phyloP scores from a whole-genome alignment of 2,329 filamentous ascomycete species.

The Diaporthe australafricana region DNA sequence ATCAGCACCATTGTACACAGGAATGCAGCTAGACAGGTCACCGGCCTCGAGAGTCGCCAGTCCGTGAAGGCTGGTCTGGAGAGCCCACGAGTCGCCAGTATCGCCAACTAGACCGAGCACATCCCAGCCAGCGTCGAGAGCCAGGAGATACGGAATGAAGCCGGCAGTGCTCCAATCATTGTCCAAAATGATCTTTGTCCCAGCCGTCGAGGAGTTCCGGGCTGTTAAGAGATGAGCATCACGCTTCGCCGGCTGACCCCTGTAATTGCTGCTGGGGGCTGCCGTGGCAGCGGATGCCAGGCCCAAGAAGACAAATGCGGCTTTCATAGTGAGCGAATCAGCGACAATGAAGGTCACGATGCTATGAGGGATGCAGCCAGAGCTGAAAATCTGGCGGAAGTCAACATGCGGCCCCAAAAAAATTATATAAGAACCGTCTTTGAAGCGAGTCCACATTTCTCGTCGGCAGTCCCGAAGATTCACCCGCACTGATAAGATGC shows the following conservation, averaged over 20 bases:
- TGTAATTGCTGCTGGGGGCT: slow-evolving; percentile 13
- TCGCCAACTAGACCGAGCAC: slow-evolving; percentile 53
- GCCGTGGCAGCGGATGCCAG: slow-evolving; percentile 23
- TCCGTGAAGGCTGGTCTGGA: slow-evolving; percentile 57
- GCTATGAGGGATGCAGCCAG: not conserved
- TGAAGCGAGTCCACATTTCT: not conserved
- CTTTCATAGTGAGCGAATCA: slow-evolving; percentile 25
- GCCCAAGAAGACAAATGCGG: not conserved
- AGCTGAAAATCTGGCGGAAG: not conserved
- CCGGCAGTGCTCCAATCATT: slow-evolving; percentile 57
- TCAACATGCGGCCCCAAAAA: no score
- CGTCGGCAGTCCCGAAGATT: not conserved
- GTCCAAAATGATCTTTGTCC: slow-evolving; percentile 50
- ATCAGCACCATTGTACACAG: slow-evolving; percentile 58
- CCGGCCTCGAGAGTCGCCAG: slow-evolving; percentile 59
- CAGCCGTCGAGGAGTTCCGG: slow-evolving; percentile 21
- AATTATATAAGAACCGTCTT: not conserved
- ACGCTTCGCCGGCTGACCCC: not conserved
- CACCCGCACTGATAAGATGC: slow-evolving; percentile 18
- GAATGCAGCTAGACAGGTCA: slow-evolving; percentile 57
- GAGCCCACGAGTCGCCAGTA: slow-evolving; percentile 59
- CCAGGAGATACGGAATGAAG: slow-evolving; percentile 57
- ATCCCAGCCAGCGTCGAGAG: slow-evolving; percentile 56
- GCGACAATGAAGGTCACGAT: not conserved
- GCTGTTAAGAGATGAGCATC: not conserved